Base-by-base conservation (phyloP, 768 basidiomycete species). In the Lactarius vividus region DNA sequence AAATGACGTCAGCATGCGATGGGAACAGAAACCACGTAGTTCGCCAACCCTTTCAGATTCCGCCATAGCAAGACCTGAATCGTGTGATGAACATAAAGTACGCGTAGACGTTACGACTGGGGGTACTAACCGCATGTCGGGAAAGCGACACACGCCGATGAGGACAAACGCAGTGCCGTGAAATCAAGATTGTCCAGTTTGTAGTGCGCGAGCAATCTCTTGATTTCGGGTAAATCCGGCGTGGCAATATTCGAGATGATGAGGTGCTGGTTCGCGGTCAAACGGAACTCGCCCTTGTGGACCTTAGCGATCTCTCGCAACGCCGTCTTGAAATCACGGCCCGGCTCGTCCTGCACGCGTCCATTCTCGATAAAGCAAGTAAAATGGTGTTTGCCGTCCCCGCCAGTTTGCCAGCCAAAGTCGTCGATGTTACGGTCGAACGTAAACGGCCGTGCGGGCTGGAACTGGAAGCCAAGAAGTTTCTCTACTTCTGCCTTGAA, bases 291-390 rank as follows among this genome's bases (percentile, higher is more conserved):
- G 59, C 97, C 97, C 82, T 94, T 94, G 84, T 96, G 95, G 7
- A 94, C 79, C 78, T 91, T 89, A 55, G 97, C 97, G 67, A 99
- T 94, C 78, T 96, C 95, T 56, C 87, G 83, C 62, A 99, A 79
- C 39, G 92, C 96, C 6, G 91, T 87, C 83, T 98, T 98, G 87
- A 93, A 98, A 69, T 92, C 87, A 61, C 85, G 84, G 26, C 84
- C 91, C 15, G 94, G 88, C 75, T 95, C 94, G 76, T 98, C 95
- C 76, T 94, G 88, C n/a, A 99, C 85, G 26, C 96, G 92, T 23
- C 97, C 96, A 73, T 99, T 99, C 80, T 99, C 97, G 75, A 99
- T 91, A 77, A 95, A 98, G 76, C 90, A 81, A 59, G 89, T 94
- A 77, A 94, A 95, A 76, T 98, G 94, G 73, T 94, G 89, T 70